These are phyloP conservation scores for Fusarium sp. DNA, from an alignment of 2,329 filamentous ascomycete genomes.

Conservation along the genomic window DNA sequence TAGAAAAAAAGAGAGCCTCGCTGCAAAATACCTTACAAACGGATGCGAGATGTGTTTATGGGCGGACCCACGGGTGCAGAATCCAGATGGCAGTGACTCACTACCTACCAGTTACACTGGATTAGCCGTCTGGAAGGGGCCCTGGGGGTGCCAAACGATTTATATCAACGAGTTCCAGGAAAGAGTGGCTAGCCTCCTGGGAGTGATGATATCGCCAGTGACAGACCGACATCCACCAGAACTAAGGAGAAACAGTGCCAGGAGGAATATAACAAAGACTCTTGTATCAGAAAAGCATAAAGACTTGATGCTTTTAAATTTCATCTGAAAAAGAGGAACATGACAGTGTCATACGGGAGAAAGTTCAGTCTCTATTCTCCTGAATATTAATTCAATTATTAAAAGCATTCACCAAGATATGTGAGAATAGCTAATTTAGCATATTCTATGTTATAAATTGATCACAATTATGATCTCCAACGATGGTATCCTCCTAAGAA, in stretches of 20 bases:
- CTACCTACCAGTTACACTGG: not conserved
- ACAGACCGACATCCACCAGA: not conserved
- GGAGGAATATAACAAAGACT: not conserved
- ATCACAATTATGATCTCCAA: not conserved
- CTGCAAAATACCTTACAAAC: not conserved
- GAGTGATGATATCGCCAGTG: slow-evolving; percentile 9
- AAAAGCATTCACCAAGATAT: not conserved
- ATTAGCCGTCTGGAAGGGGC: not conserved
- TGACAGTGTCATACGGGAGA: not conserved
- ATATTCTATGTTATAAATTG: not conserved
- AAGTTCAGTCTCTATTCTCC: not conserved
- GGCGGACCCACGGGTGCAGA: not conserved
- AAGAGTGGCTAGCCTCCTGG: not conserved
- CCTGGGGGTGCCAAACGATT: not conserved
- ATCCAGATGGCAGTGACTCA: not conserved
- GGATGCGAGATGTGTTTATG: not conserved
- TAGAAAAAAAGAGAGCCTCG: not conserved
- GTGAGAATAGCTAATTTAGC: too few species aligned
- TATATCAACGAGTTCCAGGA: not conserved
- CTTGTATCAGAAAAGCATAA: too few species aligned
- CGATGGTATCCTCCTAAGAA: not conserved
- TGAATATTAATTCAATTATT: too few species aligned
- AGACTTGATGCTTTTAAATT: not conserved
- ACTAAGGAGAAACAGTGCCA: not conserved
- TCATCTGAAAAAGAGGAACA: not conserved